Base-by-base conservation (phyloP, 306 rosid genomes). In the Acacia crassicarpa region DNA sequence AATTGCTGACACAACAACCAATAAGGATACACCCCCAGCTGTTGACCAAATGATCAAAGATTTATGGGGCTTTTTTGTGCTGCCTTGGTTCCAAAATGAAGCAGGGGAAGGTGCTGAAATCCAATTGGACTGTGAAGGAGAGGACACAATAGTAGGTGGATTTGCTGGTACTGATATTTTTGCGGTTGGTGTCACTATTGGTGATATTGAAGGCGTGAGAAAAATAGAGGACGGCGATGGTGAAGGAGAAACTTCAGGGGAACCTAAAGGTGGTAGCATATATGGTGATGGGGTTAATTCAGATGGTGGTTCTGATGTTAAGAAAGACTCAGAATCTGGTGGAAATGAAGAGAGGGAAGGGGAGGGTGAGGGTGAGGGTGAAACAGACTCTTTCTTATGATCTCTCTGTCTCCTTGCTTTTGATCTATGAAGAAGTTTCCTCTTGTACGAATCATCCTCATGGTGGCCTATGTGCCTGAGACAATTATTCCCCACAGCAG, bases 381-480 rank as follows among this genome's bases (percentile, higher is more conserved):
- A 71, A 78, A 22, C 9, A 71, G 25, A 75, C 25, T 62, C 56
- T 13, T 73, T 86, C 25, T 13, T 46, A 67, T 44, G 33, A 72
- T 7, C 63, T 15, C 12, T 73, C 8, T 75, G 49, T 7, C 22
- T 73, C 68, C 48, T 70, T 59, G 84, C 75, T 62, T 77, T 75
- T 68, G 58, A 46, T 68, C 45, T 68, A 82, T 81, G 88, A 73
- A 85, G 90, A 80, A 87, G 93, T 83, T 83, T 72, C 79, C 95
- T 82, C 67, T 58, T 82, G 71, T 71, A 30, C 65, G 82, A 80
- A 23, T 54, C 41, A 44, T 86, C 79, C 67, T 78, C 84, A 70
- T 70, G 75, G 54, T 72, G 85, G 62, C 77, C 87, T 78, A 82
- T 59, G 83, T 80, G 78, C 93, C 98, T 92, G 82, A n/a, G 53